These are phyloP conservation scores for Biancaea sappan DNA, from an alignment of 306 rosid genomes.

Conservation along the genomic window DNA sequence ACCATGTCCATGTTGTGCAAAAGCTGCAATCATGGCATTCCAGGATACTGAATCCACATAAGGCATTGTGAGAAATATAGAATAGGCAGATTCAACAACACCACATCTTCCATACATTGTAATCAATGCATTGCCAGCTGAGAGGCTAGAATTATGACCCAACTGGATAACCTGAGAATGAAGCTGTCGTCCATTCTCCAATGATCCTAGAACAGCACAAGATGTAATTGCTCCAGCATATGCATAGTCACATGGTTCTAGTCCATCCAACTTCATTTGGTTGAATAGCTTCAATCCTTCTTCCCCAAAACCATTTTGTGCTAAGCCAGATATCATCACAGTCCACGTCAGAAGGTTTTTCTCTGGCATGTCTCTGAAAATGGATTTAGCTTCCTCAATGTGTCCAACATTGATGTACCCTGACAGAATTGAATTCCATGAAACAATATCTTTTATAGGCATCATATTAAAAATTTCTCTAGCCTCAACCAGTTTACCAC, in stretches of 20 bases:
- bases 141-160: slow-evolving; percentile 30
- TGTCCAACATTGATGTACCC: slow-evolving; percentile 39
- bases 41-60: slow-evolving; percentile 59
- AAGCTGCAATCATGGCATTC: slow-evolving; percentile 68
- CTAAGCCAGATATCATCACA: slow-evolving; percentile 53
- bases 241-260: slow-evolving; percentile 62
- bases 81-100: slow-evolving; percentile 50
- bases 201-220: slow-evolving; percentile 47
- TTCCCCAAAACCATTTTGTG: slow-evolving; percentile 56
- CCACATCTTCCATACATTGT: slow-evolving; percentile 65
- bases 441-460: slow-evolving; percentile 44
- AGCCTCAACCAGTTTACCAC: slow-evolving; percentile 44
- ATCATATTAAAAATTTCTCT: slow-evolving; percentile 40
- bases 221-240: slow-evolving; percentile 55
- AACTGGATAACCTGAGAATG: slow-evolving; percentile 25
- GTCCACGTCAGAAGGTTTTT: slow-evolving; percentile 53
- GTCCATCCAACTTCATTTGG: slow-evolving; percentile 50
- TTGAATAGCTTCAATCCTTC: slow-evolving; percentile 55
- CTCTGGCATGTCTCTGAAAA: slow-evolving; percentile 51
- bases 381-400: slow-evolving; percentile 48
- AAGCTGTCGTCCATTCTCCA: slow-evolving; percentile 33
- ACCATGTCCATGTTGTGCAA: slow-evolving; percentile 48
- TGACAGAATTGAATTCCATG: slow-evolving; percentile 60
- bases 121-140: slow-evolving; percentile 52
- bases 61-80: slow-evolving; percentile 55